Evolutionary conservation across 352 stramenopile species (phyloP).

Genomic region (Phytophthora quininea): DNA sequence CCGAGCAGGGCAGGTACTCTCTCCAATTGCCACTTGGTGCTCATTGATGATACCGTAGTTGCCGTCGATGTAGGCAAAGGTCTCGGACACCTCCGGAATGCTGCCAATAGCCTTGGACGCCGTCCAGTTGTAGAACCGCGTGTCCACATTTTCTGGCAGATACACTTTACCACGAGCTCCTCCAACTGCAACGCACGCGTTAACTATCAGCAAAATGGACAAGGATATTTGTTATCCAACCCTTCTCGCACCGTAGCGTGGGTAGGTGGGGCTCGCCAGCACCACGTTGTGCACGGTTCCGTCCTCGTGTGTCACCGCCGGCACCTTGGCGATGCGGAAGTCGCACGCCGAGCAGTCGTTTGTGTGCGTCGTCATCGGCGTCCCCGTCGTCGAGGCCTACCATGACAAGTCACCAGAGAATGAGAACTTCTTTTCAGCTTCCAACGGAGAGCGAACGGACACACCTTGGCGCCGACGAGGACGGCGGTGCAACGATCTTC

Average conservation of each 20-base stretch:
- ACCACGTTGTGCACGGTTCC: slow-evolving; percentile 60
- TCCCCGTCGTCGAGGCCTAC: slow-evolving; percentile 62
- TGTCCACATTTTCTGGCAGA: slow-evolving; percentile 67
- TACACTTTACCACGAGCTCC: slow-evolving; percentile 65
- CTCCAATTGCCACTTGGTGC: slow-evolving; percentile 78
- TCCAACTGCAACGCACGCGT: slow-evolving; percentile 46
- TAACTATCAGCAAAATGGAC: slow-evolving; percentile 8
- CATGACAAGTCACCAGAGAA: slow-evolving; percentile 4
- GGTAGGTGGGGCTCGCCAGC: slow-evolving; percentile 65
- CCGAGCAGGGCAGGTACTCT: slow-evolving; percentile 78
- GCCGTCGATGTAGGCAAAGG: slow-evolving; percentile 84
- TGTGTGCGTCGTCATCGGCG: slow-evolving; percentile 85
- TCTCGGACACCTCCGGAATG: slow-evolving; percentile 71
- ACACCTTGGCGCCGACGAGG: slow-evolving; percentile 76
- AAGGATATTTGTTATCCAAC: not conserved
- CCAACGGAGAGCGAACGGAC: not conserved
- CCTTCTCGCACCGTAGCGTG: slow-evolving; percentile 63
- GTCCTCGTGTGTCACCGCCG: slow-evolving; percentile 49
- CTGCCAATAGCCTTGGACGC: slow-evolving; percentile 60
- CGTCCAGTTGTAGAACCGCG: slow-evolving; percentile 72
- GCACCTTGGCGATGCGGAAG: slow-evolving; percentile 84
- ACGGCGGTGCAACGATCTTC: slow-evolving; percentile 83
- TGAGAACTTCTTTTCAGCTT: slow-evolving; percentile 6
- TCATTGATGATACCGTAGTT: slow-evolving; percentile 87
- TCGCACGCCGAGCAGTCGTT: slow-evolving; percentile 86